Base-by-base conservation (phyloP, 2,329 filamentous ascomycete genomes). In the Aquanectria penicillioides region DNA sequence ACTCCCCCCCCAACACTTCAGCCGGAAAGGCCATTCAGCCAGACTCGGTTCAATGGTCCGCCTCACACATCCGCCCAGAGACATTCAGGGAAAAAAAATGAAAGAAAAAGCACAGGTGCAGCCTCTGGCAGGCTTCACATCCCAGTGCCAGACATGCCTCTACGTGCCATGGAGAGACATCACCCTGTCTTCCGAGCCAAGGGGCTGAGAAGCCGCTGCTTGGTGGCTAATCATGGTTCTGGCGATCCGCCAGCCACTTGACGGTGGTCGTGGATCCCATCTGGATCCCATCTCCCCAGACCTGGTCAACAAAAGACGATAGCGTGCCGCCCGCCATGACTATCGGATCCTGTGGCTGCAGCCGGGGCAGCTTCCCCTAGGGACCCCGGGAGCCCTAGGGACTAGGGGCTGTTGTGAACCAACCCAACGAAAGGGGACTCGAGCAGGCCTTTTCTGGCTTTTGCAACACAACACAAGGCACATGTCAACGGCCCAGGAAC, bases 331-430 rank as follows among this genome's bases (percentile, higher is more conserved):
- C 54, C 56, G 63, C 34, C 52, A 54, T 56, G 47, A 58, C 54
- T 55, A 61, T 51, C 50, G 49, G 17, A 46, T 38, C 47, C 40
- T 59, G 59, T 67, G 60, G 65, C 62, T 65, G 57, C 64, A 58
- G 55, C 63, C 59, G 56, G 66, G 61, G 26, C 59, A 63, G 59
- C 63, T 69, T 63, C 59, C 66, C 64, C 66, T 68, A 61, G 60
- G 47, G n/a, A 53, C 38, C 18, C 31, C 40, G 13, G 43, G 62
- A 51, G 36, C 46, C 44, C 43, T 18, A 20, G 26, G 12, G 44
- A 29, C n/a, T 26, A 23, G 28, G 41, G 52, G 50, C 46, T 40
- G 49, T 46, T 18, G 50, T 28, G 51, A 48, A 50, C 43, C 28
- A 54, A 55, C 46, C 46, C 33, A 61, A 46, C 40, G 20, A 48